Base-by-base conservation (phyloP, 1,284 basidiomycete genomes). In the Schizophyllum commune region DNA sequence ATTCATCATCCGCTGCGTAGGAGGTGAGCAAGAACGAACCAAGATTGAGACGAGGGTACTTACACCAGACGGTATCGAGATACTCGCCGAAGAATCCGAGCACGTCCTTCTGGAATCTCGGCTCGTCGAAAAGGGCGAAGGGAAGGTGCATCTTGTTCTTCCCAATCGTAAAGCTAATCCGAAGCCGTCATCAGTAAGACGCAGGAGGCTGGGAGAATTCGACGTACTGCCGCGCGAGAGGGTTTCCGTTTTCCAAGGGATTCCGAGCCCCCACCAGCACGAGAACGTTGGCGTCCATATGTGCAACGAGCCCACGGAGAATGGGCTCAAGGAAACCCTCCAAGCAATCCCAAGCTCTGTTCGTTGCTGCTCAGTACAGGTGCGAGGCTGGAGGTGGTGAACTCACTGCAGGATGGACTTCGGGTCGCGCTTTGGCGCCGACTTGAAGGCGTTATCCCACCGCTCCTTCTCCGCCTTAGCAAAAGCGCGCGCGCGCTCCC, bases 41-140 rank as follows among this genome's bases (percentile, higher is more conserved):
- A n/a, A n/a, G n/a, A n/a, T n/a, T n/a, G n/a, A n/a, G n/a, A n/a
- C n/a, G n/a, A n/a, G n/a, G n/a, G n/a, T 47, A 60, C 60, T 57
- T 27, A 62, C 61, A 39, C 22, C 55, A 62, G 6, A 58, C 58
- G 1, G 61, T 62, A 1, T 17, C 52, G 6, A 62, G 55, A 15
- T 60, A 62, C 1, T 60, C 56, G 32, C 17, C 53, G 9, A 54
- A 57, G 9, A 53, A 60, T 0, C 56, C 61, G 0, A 55, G 8
- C 3, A 62, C 58, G 5, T 62, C 58, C 21, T 55, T 55, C 2
- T 8, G 11, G 55, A 59, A 62, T 0, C 51, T 32, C 8, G 2
- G 1, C 58, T 60, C 47, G 19, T 52, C 52, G 55, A 55, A 62
- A 2, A 8, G 27, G 2, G 61, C 55, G 20, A 62, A 62, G 15